Base-by-base conservation (phyloP, 2,329 filamentous ascomycete genomes). In the Colletotrichum aenigma region DNA sequence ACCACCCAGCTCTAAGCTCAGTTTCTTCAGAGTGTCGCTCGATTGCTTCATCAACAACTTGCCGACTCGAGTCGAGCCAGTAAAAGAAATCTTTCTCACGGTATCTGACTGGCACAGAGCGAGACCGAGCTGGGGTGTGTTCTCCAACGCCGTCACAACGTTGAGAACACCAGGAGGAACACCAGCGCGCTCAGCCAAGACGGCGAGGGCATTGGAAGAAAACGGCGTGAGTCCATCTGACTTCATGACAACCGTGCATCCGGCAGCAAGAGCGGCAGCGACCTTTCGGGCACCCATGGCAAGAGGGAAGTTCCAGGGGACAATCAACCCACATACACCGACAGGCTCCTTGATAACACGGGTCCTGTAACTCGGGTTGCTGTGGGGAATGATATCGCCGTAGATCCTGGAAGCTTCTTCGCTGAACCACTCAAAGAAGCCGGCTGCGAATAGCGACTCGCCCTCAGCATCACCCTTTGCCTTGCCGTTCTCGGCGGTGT, bases 191-290 rank as follows among this genome's bases (percentile, higher is more conserved):
- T 94, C 91, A 7, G 94, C 95, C 48, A 98, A 91, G 85, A 98
- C 96, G 1, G 95, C 95, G 21, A 98, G 86, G 1, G 96, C 96
- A 38, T 98, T 93, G 0, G 95, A 93, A 21, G 96, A 98, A 83
- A 96, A 96, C 0, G 96, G 96, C 1, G 97, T 98, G 87, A 98
- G 96, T 61, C 93, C 93, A 2, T 96, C 96, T 18, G 96, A 94
- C 85, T 99, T 99, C 80, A 93, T 93, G 2, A 98, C 96, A 3
- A 98, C 94, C 0, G 96, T 98, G 86, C 96, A 98, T 74, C 97
- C 97, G n/a, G 96, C 96, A n/a, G 97, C 97, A 71, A 98, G 89
- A 9, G 94, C 94, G 3, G 95, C 92, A 2, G 91, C 93, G 66
- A 93, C 89, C 83, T 94, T 94, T 75, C 93, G 87, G 5, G 92